Conservation (phyloP, 495 filamentous ascomycete genomes). For the Penicillium steckii region DNA sequence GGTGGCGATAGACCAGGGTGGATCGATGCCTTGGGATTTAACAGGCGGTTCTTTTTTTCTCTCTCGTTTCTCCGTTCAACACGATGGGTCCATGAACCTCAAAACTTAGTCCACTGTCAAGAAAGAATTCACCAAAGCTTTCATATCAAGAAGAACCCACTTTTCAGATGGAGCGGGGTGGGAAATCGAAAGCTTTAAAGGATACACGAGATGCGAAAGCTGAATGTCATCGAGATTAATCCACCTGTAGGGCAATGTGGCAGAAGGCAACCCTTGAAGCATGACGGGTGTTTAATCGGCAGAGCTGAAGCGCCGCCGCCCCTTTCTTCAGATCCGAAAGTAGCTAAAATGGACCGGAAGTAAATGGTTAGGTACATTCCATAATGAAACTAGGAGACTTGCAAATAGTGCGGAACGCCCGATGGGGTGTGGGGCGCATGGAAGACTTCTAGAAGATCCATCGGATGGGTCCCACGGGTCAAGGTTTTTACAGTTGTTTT, state of each 20-base stretch:
- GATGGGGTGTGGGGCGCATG: conserved; percentile 1
- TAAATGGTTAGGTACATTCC: conserved; percentile 5
- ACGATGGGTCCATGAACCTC: background rate
- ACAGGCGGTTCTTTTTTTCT: too few species aligned
- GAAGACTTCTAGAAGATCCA: conserved; percentile 12
- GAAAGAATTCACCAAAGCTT: background rate
- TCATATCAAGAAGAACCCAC: background rate
- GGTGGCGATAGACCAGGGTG: background rate
- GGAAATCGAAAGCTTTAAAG: background rate
- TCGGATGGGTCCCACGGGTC: conserved; percentile 5
- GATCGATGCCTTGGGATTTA: background rate
- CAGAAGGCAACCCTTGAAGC: background rate
- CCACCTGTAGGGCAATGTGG: background rate
- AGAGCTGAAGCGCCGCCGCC: conserved; percentile 4
- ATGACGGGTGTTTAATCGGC: background rate
- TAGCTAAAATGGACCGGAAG: background rate
- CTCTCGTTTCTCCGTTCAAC: background rate
- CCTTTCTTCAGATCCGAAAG: conserved; percentile 1
- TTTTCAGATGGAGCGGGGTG: background rate
- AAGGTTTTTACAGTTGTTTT: conserved; percentile 3
- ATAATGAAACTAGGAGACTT: background rate
- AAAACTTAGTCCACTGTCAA: background rate
- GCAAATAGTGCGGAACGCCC: conserved; percentile 1
- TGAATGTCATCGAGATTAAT: too few species aligned
- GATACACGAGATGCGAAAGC: background rate